phyloP scores from a whole-genome alignment of 108 stramenopile species.

The Skeletonema menzelii region DNA sequence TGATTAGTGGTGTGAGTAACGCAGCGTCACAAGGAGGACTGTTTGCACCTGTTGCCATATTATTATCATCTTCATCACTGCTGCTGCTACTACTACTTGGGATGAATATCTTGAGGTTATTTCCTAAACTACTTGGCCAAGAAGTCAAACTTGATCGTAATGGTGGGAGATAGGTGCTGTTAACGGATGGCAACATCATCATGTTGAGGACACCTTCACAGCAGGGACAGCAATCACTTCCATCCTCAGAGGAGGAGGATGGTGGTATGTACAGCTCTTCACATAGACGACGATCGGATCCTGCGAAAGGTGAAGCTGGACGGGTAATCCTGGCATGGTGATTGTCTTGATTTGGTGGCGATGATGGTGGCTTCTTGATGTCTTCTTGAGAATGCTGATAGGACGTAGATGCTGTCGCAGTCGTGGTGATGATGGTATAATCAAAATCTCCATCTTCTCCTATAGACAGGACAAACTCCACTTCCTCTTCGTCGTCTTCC shows the following conservation, averaged over 20 bases:
- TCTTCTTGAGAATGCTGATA: not conserved
- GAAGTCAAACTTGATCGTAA: not conserved
- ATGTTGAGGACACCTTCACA: not conserved
- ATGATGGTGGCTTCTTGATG: constrained; percentile 1
- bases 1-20: constrained; percentile 26
- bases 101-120: constrained; percentile 28
- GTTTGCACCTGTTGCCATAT: not conserved
- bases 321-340: not conserved
- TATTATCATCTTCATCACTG: constrained; percentile 2
- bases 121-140: constrained; percentile 1
- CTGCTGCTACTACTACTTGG: not conserved
- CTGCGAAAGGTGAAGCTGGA: constrained; percentile 17
- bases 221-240: not conserved
- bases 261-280: constrained; percentile 11
- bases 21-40: not conserved
- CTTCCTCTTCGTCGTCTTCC: constrained; percentile 16
- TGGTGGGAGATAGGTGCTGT: not conserved
- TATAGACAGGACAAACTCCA: constrained; percentile 23
- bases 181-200: not conserved
- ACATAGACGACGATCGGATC: constrained; percentile 1
- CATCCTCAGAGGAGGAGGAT: not conserved
- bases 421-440: constrained; percentile 8
- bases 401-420: not conserved
- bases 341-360: not conserved
- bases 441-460: constrained; percentile 32